Evolutionary conservation across 805 yeast species (phyloP).

Genomic region (Metschnikowia hibisci): DNA sequence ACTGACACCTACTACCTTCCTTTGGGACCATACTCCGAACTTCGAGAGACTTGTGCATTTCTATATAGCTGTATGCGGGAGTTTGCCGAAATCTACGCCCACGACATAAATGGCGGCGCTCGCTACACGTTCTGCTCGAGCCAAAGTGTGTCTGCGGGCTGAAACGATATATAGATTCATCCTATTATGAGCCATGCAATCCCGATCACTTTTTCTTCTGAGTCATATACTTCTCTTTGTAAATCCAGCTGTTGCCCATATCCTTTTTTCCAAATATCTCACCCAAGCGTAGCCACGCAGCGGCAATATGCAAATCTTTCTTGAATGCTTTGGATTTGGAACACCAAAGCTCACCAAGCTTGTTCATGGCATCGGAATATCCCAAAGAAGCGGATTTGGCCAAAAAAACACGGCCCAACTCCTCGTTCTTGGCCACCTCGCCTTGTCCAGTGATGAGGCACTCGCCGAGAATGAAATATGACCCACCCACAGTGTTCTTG

Average conservation of each 20-base stretch:
- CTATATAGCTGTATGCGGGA: slow-evolving; percentile 30
- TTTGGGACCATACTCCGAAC: slow-evolving; percentile 32
- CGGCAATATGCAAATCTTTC: slow-evolving; percentile 58
- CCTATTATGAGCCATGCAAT: neutral
- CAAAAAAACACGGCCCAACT: slow-evolving; percentile 52
- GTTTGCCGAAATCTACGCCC: slow-evolving; percentile 23
- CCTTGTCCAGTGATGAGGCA: slow-evolving; percentile 57
- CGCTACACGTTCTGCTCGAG: slow-evolving; percentile 14
- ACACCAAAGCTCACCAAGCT: slow-evolving; percentile 68
- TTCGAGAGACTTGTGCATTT: slow-evolving; percentile 31
- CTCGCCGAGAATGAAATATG: slow-evolving; percentile 61
- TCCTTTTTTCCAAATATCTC: slow-evolving; percentile 57
- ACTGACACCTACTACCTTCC: slow-evolving; percentile 32
- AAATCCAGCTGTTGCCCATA: slow-evolving; percentile 72
- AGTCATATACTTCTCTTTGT: slow-evolving; percentile 57
- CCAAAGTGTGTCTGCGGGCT: neutral
- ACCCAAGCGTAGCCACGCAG: slow-evolving; percentile 66
- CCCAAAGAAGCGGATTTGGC: slow-evolving; percentile 68
- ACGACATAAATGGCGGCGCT: slow-evolving; percentile 12
- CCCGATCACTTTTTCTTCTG: slow-evolving; percentile 9
- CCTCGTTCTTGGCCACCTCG: slow-evolving; percentile 43
- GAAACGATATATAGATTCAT: neutral
- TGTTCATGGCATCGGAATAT: slow-evolving; percentile 61
- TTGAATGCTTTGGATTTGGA: slow-evolving; percentile 50
- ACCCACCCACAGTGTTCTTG: slow-evolving; percentile 43